Percentiles rank a stretch among this genome's conserved stretches.
Evolutionary conservation across 2,329 filamentous ascomycete genomes (phyloP).

Genomic region (Aspergillus phoenicis): DNA sequence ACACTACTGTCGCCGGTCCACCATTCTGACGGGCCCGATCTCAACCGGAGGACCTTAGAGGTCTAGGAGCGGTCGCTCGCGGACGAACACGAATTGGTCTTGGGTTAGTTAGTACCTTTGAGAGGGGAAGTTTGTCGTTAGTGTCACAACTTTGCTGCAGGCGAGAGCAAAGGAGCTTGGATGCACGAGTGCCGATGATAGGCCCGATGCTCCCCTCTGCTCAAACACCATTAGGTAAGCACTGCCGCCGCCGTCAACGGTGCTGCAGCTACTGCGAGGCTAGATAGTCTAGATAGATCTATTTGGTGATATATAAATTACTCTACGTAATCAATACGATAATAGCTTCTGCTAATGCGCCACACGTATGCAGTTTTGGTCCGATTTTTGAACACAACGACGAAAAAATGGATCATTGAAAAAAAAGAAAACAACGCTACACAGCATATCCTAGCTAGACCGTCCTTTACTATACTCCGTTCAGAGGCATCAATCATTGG

Average conservation of each 20-base stretch:
- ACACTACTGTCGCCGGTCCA: constrained; percentile 9
- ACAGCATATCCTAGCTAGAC: not conserved
- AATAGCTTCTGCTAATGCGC: not conserved
- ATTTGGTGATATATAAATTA: not conserved
- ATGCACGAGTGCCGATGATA: constrained; percentile 4
- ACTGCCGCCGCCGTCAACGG: not conserved
- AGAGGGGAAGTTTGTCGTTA: not conserved
- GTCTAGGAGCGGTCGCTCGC: not conserved
- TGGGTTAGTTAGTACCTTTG: not conserved
- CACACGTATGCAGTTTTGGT: not conserved
- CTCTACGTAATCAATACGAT: not conserved
- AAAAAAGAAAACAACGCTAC: not conserved
- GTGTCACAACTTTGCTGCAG: constrained; percentile 1
- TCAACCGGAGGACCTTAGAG: not conserved
- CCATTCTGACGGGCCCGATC: not conserved
- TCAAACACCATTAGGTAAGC: not conserved
- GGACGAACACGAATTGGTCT: not conserved
- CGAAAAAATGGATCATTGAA: not conserved
- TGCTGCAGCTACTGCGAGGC: not conserved
- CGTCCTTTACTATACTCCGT: not conserved
- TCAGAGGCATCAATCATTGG: constrained; percentile 12
- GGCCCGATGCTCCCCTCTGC: not conserved
- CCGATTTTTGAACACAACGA: not conserved
- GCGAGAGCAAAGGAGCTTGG: not conserved
- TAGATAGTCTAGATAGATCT: not conserved